Evolutionary conservation across 2,329 filamentous ascomycete genomes (phyloP), one percentile per base, ranked within the genome.

Genomic region (Hypoxylon rubiginosum): DNA sequence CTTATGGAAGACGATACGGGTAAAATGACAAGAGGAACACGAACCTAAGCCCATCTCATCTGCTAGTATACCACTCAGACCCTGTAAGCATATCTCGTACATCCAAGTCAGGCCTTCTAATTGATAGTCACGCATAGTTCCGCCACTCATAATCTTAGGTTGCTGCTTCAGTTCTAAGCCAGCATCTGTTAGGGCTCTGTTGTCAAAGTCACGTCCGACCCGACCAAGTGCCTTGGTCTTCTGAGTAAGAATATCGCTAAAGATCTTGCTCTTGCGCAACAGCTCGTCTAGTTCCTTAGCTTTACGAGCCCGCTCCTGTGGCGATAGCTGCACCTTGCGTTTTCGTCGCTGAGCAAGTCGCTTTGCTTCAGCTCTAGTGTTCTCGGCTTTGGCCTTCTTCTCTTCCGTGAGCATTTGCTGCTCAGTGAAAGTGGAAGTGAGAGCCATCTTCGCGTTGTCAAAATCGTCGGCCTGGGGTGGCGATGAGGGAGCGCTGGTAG

Each of bases 61-160:
- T 0, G 94, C 94, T 32, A 97, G 78, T 62, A 97, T 97, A 1
- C 94, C 94, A 70, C 93, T 97, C 78, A 97, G 87, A 10, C 94
- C 94, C 74, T 97, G 96, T 1, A 85, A 80, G 61, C 86, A 88
- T 57, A 89, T 87, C 83, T 97, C 93, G 73, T 92, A 97, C 83
- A 99, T 90, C 96, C 96, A 99, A 0, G 97, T 97, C 0, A 99
- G 79, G 0, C 96, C 96, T 76, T 98, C 95, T 0, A 99, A 82
- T 73, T 99, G 96, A 75, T 99, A 99, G 67, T 92, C 91, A 17
- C 94, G 86, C 95, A 99, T 98, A 3, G 90, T 91, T 1, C 96
- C 96, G 4, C 93, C 93, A 0, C 91, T 90, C 72, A 99, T 89
- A 63, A 94, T 89, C 68, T 91, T 90, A 0, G 96, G 96, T 76